Percentiles rank a stretch among this genome's conserved stretches.
These are phyloP conservation scores for Clarireedia homoeocarpa DNA, from an alignment of 2,329 filamentous ascomycete species.

Conservation along the genomic window DNA sequence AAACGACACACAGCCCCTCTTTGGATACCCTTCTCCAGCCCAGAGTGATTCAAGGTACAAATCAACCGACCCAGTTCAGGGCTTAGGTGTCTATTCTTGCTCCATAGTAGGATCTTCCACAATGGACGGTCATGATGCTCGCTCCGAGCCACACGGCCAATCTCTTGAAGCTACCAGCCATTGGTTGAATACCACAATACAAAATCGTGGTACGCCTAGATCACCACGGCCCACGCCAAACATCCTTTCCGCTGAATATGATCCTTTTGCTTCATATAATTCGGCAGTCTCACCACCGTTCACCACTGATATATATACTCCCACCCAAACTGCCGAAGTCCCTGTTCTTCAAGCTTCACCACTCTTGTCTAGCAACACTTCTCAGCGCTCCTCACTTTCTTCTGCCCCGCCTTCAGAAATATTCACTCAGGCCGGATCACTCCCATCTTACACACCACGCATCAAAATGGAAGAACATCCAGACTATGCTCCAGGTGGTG, in stretches of 20 bases:
- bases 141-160: conserved; percentile 17
- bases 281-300: conserved; percentile 36
- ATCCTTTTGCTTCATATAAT: conserved; percentile 42
- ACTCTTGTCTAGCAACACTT: conserved; percentile 24
- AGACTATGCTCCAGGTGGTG: conserved; percentile 20
- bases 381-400: conserved; percentile 30
- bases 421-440: conserved; percentile 25
- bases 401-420: conserved; percentile 27
- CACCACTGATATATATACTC: conserved; percentile 38
- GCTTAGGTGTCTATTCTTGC: conserved; percentile 26
- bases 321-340: conserved; percentile 32
- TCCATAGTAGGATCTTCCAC: conserved; percentile 23
- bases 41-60: conserved; percentile 27
- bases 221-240: conserved; percentile 31
- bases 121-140: conserved; percentile 15
- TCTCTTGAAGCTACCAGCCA: conserved; percentile 19
- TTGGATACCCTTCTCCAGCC: conserved; percentile 30
- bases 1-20: conserved; percentile 25
- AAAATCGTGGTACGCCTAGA: conserved; percentile 21
- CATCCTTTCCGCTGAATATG: conserved; percentile 43
- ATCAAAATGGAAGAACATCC: conserved; percentile 29
- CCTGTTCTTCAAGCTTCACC: conserved; percentile 25
- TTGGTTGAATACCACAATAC: conserved; percentile 22
- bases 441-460: conserved; percentile 24
- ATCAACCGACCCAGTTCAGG: conserved; percentile 24